These are phyloP conservation scores for Batrachochytrium dendrobatidis DNA, from an alignment of 371 early-diverging fungal species.

Conservation along the genomic window DNA sequence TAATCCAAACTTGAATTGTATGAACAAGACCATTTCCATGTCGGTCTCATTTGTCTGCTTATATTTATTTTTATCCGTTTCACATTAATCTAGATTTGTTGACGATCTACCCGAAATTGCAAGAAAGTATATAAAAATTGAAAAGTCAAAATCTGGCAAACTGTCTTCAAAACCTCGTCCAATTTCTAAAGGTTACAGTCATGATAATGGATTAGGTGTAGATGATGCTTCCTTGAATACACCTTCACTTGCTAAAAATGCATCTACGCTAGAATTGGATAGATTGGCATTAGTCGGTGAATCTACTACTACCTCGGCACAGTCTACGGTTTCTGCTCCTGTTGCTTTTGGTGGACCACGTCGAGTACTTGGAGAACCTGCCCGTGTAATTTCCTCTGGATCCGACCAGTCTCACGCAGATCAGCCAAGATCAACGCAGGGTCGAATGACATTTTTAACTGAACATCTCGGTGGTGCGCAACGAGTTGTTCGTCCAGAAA, in stretches of 20 bases:
- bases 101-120: neutral
- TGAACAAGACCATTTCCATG: neutral
- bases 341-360: too few species aligned
- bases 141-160: neutral
- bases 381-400: neutral
- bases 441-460: neutral
- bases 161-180: neutral
- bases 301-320: neutral
- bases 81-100: neutral
- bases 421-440: neutral
- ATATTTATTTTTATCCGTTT: neutral
- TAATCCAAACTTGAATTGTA: neutral
- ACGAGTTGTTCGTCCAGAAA: neutral
- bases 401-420: neutral
- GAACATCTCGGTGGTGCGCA: conserved; percentile 4
- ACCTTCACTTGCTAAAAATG: neutral
- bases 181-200: neutral
- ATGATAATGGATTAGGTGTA: neutral
- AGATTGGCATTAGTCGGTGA: neutral
- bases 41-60: neutral
- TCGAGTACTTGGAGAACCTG: neutral
- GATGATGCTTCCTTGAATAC: neutral
- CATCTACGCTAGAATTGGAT: neutral
- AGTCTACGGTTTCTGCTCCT: neutral
- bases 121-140: neutral